A percentile compares a stretch with the other conserved stretches of the same genome.
Conservation (phyloP, 305 asterid species). For the Striga hermonthica region DNA sequence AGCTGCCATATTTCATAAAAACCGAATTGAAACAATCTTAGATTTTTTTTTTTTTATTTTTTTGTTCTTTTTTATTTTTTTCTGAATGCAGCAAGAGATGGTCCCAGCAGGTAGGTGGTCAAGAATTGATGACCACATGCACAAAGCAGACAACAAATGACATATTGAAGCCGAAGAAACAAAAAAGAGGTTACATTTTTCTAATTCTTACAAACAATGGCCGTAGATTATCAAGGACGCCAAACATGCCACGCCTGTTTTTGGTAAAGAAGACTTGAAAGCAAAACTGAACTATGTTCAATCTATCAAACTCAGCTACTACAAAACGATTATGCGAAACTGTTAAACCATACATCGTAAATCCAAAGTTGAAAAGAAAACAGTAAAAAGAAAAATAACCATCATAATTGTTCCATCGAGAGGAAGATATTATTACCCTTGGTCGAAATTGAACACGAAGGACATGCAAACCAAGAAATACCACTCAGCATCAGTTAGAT, state of each 20-base stretch:
- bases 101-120: conserved; percentile 9
- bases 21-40: too few relatives aligned
- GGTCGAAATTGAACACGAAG: conserved; percentile 59
- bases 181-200: neutral
- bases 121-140: conserved; percentile 21
- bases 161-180: neutral
- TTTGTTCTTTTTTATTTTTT: too few relatives aligned
- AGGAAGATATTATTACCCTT: conserved; percentile 56
- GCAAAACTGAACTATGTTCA: neutral
- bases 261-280: neutral
- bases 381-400: neutral
- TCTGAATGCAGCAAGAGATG: neutral
- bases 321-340: neutral
- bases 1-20: neutral
- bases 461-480: conserved; percentile 96
- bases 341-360: neutral
- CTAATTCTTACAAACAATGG: neutral
- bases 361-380: neutral
- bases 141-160: conserved; percentile 14
- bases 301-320: conserved; percentile 3
- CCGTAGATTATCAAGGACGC: neutral
- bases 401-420: neutral
- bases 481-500: conserved; percentile 90
- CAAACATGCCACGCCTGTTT: neutral
- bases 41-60: too few relatives aligned